Conservation (phyloP, 2,329 filamentous ascomycete species). For the Ascochyta lentis region DNA sequence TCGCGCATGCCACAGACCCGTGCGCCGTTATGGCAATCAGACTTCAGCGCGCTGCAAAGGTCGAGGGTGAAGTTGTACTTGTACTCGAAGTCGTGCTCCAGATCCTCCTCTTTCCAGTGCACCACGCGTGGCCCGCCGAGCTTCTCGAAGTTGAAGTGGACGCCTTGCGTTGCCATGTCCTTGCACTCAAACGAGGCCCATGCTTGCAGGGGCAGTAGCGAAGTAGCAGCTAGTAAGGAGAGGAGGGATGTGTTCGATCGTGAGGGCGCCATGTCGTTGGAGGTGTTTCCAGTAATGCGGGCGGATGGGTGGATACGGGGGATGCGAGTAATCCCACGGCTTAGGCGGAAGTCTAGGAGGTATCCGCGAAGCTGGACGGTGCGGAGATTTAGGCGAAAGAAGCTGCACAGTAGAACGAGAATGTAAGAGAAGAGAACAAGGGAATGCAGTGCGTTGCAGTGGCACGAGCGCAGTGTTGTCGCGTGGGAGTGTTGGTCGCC, state of each 20-base stretch:
- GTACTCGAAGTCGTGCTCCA: slow-evolving; percentile 58
- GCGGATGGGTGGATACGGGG: slow-evolving; percentile 7
- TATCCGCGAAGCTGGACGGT: background rate
- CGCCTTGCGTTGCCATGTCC: slow-evolving; percentile 64
- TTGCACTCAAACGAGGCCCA: slow-evolving; percentile 64
- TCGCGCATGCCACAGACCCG: slow-evolving; percentile 79
- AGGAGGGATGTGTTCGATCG: slow-evolving; percentile 33
- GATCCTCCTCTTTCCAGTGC: slow-evolving; percentile 57
- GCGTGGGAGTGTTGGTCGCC: slow-evolving; percentile 10
- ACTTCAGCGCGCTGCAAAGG: slow-evolving; percentile 72
- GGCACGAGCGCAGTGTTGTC: slow-evolving; percentile 20
- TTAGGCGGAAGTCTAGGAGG: background rate
- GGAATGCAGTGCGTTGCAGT: slow-evolving; percentile 9
- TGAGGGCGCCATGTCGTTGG: slow-evolving; percentile 37
- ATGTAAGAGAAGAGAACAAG: background rate
- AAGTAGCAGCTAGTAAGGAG: slow-evolving; percentile 30
- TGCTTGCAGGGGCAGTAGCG: slow-evolving; percentile 36
- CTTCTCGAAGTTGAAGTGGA: slow-evolving; percentile 68
- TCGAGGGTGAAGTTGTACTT: slow-evolving; percentile 87
- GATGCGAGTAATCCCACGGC: slow-evolving; percentile 3
- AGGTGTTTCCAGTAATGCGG: slow-evolving; percentile 10
- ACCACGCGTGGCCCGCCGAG: slow-evolving; percentile 74
- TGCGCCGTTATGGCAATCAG: slow-evolving; percentile 71
- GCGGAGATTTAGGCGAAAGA: background rate
- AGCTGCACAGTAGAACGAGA: background rate